Percentiles rank a stretch among this genome's conserved stretches.
Evolutionary conservation across 768 basidiomycete genomes (phyloP).

Genomic region (Dendrothele bispora): DNA sequence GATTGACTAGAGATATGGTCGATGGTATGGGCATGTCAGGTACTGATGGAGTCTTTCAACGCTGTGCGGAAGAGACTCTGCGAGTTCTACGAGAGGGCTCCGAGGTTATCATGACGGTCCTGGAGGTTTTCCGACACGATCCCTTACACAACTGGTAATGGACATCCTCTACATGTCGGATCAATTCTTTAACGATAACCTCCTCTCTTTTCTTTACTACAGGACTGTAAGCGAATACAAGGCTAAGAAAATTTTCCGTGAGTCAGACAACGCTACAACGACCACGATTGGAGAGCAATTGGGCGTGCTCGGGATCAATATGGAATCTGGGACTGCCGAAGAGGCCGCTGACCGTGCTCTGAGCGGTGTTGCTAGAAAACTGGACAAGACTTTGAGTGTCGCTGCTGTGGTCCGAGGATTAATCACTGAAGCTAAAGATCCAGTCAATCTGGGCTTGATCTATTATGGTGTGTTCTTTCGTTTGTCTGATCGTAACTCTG

Average conservation of each 20-base stretch:
- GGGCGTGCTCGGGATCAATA: constrained; percentile 60
- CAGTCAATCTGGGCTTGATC: constrained; percentile 73
- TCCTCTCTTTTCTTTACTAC: background rate
- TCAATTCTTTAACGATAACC: too few species aligned
- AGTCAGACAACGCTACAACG: constrained; percentile 27
- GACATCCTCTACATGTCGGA: too few species aligned
- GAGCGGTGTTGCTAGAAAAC: constrained; percentile 74
- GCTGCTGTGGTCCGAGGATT: constrained; percentile 94
- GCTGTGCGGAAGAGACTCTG: constrained; percentile 93
- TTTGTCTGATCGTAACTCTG: too few species aligned
- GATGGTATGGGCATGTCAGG: constrained; percentile 93
- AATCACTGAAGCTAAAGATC: constrained; percentile 84
- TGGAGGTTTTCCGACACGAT: constrained; percentile 97
- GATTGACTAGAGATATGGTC: constrained; percentile 90
- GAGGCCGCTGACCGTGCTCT: constrained; percentile 92
- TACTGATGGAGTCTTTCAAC: constrained; percentile 90
- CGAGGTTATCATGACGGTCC: constrained; percentile 87
- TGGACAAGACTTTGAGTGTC: constrained; percentile 83
- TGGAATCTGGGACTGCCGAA: constrained; percentile 65
- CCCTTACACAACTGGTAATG: constrained; percentile 94
- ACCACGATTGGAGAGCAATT: constrained; percentile 26
- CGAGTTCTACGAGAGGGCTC: constrained; percentile 86
- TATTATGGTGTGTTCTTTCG: constrained; percentile 63
- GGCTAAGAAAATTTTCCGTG: constrained; percentile 58
- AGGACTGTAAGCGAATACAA: constrained; percentile 83